Conservation (phyloP, 331 rosid genomes). For the Quercus lobata region DNA sequence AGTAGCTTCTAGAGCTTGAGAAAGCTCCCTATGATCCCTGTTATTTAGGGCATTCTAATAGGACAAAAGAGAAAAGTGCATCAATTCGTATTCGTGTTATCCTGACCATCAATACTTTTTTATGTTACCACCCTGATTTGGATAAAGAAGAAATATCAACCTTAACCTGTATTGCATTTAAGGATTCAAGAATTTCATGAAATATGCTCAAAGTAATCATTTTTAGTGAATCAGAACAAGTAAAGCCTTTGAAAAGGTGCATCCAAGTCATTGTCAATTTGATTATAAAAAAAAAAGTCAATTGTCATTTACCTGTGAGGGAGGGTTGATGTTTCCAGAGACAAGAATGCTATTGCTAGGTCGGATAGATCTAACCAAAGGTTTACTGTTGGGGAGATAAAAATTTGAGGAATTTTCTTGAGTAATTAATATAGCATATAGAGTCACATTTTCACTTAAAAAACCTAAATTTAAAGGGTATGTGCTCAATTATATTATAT, state of each 20-base stretch:
- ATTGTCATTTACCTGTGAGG: slow-evolving; percentile 15
- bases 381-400: background rate
- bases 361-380: slow-evolving; percentile 16
- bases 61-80: slow-evolving; percentile 16
- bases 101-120: slow-evolving; percentile 17
- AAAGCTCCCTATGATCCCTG: slow-evolving; percentile 17
- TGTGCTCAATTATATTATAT: no score
- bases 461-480: rapidly evolving
- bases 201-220: slow-evolving; percentile 8
- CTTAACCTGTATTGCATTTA: background rate
- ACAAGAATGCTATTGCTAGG: background rate
- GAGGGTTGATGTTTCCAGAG: slow-evolving; percentile 4
- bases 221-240: slow-evolving; percentile 23
- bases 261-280: slow-evolving; percentile 29
- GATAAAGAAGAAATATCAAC: slow-evolving; percentile 11
- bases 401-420: no score
- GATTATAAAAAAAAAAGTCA: background rate
- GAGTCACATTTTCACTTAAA: no score
- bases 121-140: background rate
- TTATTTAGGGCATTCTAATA: slow-evolving; percentile 24
- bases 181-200: slow-evolving; percentile 21
- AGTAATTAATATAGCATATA: no score
- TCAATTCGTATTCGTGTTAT: slow-evolving; percentile 6
- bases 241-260: slow-evolving; percentile 14
- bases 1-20: slow-evolving; percentile 19